Percentiles rank a stretch among this genome's conserved stretches.
These are phyloP conservation scores for Botrytis byssoidea DNA, from an alignment of 2,329 filamentous ascomycete species.

Conservation along the genomic window DNA sequence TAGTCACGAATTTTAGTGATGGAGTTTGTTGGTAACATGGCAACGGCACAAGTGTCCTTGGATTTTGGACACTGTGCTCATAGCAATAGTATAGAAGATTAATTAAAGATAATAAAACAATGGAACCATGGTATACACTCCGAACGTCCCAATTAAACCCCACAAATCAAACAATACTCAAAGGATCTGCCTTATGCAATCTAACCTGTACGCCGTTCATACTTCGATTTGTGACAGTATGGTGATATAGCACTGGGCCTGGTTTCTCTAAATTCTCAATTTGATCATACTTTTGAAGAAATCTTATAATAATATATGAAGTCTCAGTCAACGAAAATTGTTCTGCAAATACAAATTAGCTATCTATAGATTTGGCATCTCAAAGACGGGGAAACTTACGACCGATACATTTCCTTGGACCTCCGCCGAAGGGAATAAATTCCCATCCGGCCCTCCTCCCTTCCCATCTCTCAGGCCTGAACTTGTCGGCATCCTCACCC, in stretches of 20 bases:
- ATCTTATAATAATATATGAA: slow-evolving; percentile 32
- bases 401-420: slow-evolving; percentile 69
- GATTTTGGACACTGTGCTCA: not conserved
- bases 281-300: slow-evolving; percentile 37
- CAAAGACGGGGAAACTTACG: slow-evolving; percentile 32
- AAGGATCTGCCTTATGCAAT: slow-evolving; percentile 21
- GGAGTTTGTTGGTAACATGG: not conserved
- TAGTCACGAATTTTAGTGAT: not conserved
- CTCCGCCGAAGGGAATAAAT: slow-evolving; percentile 72
- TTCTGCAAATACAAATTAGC: slow-evolving; percentile 25
- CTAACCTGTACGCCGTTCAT: slow-evolving; percentile 28
- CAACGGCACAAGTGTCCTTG: not conserved
- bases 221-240: slow-evolving; percentile 22
- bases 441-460: slow-evolving; percentile 64
- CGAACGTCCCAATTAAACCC: not conserved
- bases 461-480: slow-evolving; percentile 35
- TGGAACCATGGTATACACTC: not conserved
- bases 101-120: not conserved
- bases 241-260: slow-evolving; percentile 6
- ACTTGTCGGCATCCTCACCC: slow-evolving; percentile 52
- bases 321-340: slow-evolving; percentile 38
- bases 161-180: not conserved
- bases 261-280: slow-evolving; percentile 28
- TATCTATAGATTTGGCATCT: not conserved
- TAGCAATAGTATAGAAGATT: not conserved